phyloP scores from a whole-genome alignment of 495 filamentous ascomycete species.

The Penicillium coprophilum region DNA sequence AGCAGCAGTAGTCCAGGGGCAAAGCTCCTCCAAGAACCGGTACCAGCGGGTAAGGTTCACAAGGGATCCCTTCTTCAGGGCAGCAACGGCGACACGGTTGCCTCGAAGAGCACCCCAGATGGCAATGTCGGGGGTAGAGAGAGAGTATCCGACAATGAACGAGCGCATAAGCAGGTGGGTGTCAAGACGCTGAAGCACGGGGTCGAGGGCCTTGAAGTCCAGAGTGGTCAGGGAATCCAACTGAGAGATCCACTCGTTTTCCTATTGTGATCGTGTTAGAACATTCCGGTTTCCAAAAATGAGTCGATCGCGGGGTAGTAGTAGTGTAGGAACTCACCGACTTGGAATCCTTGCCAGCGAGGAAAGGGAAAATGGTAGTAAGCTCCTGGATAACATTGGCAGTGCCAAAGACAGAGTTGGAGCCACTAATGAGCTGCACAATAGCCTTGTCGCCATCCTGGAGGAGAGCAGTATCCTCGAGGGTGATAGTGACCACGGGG shows the following conservation, averaged over 20 bases:
- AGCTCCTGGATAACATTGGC: slow-evolving; percentile 42
- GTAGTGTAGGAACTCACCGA: slow-evolving; percentile 29
- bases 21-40: slow-evolving; percentile 75
- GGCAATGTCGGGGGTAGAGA: slow-evolving; percentile 75
- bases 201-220: slow-evolving; percentile 80
- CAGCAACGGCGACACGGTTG: slow-evolving; percentile 79
- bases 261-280: slow-evolving; percentile 30
- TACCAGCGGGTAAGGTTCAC: slow-evolving; percentile 88
- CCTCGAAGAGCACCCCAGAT: slow-evolving; percentile 83
- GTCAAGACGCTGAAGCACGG: slow-evolving; percentile 73
- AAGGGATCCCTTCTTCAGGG: slow-evolving; percentile 74
- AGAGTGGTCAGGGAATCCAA: slow-evolving; percentile 52
- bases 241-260: slow-evolving; percentile 58
- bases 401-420: slow-evolving; percentile 37
- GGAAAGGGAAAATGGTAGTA: slow-evolving; percentile 40
- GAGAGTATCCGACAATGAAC: slow-evolving; percentile 77
- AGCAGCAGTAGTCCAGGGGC: slow-evolving; percentile 56
- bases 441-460: slow-evolving; percentile 43
- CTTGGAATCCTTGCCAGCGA: slow-evolving; percentile 48
- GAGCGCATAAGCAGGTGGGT: slow-evolving; percentile 83
- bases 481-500: slow-evolving; percentile 46
- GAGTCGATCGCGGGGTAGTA: slow-evolving; percentile 3
- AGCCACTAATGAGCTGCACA: slow-evolving; percentile 38
- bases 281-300: not conserved
- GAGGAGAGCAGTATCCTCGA: slow-evolving; percentile 48